Evolutionary conservation across 2,329 filamentous ascomycete species (phyloP).

Genomic region (Calonectria hongkongensis): DNA sequence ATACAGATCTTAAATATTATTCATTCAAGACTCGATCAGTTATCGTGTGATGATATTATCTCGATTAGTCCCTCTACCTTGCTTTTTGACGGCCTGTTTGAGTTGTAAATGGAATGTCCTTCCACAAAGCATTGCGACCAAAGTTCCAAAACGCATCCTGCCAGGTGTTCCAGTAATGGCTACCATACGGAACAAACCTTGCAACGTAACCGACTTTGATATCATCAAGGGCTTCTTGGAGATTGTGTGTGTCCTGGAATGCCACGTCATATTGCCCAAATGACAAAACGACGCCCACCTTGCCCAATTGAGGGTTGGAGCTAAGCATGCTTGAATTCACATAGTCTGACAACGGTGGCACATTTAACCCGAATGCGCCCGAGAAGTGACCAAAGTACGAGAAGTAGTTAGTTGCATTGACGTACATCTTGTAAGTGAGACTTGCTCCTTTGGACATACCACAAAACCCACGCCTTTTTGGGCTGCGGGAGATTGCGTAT

Average conservation of each 20-base stretch:
- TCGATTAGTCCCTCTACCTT: background rate
- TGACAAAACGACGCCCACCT: conserved; percentile 6
- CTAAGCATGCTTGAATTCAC: conserved; percentile 18
- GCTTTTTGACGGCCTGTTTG: background rate
- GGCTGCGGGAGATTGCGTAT: background rate
- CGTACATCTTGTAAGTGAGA: conserved; percentile 10
- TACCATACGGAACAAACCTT: conserved; percentile 13
- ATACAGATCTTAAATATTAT: no score
- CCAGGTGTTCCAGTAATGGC: conserved; percentile 18
- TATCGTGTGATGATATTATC: no score
- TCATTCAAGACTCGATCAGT: no score
- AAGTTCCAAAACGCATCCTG: conserved; percentile 18
- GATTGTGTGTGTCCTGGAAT: conserved; percentile 8
- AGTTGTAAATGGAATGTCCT: background rate
- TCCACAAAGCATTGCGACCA: conserved; percentile 7
- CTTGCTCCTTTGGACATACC: conserved; percentile 17
- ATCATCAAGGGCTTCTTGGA: conserved; percentile 15
- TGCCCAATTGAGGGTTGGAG: background rate
- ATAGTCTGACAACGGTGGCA: conserved; percentile 13
- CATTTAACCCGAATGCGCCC: conserved; percentile 1
- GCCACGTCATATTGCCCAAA: conserved; percentile 5
- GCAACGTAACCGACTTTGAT: conserved; percentile 1
- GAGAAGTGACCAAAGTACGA: conserved; percentile 11
- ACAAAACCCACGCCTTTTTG: background rate
- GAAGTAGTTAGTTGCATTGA: conserved; percentile 10